A percentile compares a stretch with the other conserved stretches of the same genome.
Evolutionary conservation across 2,329 filamentous ascomycete genomes (phyloP).

Genomic region (Arthrobotrys megalospora): DNA sequence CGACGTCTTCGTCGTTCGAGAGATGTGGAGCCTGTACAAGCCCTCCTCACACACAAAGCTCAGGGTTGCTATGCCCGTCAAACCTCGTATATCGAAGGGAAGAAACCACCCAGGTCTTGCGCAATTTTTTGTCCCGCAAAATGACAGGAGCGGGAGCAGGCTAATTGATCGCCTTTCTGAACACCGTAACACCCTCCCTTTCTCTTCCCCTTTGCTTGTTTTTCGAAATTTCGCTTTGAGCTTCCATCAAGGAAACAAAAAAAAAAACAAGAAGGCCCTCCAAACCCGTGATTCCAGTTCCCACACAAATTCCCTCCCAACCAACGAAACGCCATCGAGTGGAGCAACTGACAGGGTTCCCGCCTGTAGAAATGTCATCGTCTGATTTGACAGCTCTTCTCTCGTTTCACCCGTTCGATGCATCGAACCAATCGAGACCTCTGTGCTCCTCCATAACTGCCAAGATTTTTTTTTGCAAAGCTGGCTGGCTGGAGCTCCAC

Average conservation of each 20-base stretch:
- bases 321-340: constrained; percentile 32
- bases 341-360: constrained; percentile 39
- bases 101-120: constrained; percentile 37
- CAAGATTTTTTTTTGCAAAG: constrained; percentile 4
- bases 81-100: constrained; percentile 39
- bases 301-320: constrained; percentile 26
- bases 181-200: constrained; percentile 24
- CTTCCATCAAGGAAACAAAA: constrained; percentile 28
- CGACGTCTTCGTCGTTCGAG: neutral
- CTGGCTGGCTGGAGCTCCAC: constrained; percentile 38
- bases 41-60: constrained; percentile 14
- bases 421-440: constrained; percentile 32
- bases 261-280: constrained; percentile 7
- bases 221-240: constrained; percentile 45
- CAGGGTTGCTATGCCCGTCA: constrained; percentile 35
- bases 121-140: constrained; percentile 56
- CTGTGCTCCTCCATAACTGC: constrained; percentile 23
- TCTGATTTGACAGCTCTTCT: constrained; percentile 51
- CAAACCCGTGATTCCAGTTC: constrained; percentile 37
- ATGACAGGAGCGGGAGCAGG: constrained; percentile 59
- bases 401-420: constrained; percentile 34
- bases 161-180: constrained; percentile 50
- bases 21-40: constrained; percentile 3
- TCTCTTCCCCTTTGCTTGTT: constrained; percentile 6
- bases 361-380: constrained; percentile 41